phyloP scores from a whole-genome alignment of 177 flowering plant species.

The Vitis hybrid region DNA sequence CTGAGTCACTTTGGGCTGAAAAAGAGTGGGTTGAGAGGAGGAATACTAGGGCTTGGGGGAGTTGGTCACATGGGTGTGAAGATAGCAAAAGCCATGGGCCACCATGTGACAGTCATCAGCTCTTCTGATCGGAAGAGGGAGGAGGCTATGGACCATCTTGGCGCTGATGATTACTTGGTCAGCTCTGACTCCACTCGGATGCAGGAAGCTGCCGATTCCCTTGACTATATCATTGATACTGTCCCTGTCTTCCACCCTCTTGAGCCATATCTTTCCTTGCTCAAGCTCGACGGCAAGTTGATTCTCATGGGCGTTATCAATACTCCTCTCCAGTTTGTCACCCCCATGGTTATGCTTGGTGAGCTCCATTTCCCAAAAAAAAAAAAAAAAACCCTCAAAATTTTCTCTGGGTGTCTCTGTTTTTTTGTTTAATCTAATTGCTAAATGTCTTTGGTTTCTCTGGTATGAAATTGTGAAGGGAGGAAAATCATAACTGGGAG shows the following conservation, averaged over 20 bases:
- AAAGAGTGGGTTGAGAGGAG: constrained; percentile 58
- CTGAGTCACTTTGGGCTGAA: constrained; percentile 63
- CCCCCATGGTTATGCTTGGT: constrained; percentile 69
- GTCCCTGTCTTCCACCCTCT: constrained; percentile 72
- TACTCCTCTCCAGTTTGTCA: constrained; percentile 56
- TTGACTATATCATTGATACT: constrained; percentile 73
- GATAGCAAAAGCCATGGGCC: constrained; percentile 80
- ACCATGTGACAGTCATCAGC: constrained; percentile 75
- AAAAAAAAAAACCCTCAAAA: no score
- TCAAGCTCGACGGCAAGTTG: constrained; percentile 70
- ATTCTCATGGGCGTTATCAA: constrained; percentile 66
- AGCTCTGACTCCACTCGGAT: constrained; percentile 53
- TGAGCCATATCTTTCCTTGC: constrained; percentile 62
- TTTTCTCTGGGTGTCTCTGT: constrained; percentile 1
- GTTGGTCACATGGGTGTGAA: constrained; percentile 85
- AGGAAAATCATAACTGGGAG: constrained; percentile 68
- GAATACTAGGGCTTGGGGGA: constrained; percentile 76
- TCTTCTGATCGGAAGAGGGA: constrained; percentile 65
- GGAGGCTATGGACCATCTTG: constrained; percentile 67
- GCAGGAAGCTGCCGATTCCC: constrained; percentile 49
- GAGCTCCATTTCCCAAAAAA: neutral
- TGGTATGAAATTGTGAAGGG: constrained; percentile 31
- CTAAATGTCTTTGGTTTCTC: neutral
- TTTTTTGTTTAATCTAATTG: neutral
- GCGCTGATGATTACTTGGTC: constrained; percentile 66